Evolutionary conservation across 495 filamentous ascomycete genomes (phyloP).

Genomic region (Penicillium cinerascens): DNA sequence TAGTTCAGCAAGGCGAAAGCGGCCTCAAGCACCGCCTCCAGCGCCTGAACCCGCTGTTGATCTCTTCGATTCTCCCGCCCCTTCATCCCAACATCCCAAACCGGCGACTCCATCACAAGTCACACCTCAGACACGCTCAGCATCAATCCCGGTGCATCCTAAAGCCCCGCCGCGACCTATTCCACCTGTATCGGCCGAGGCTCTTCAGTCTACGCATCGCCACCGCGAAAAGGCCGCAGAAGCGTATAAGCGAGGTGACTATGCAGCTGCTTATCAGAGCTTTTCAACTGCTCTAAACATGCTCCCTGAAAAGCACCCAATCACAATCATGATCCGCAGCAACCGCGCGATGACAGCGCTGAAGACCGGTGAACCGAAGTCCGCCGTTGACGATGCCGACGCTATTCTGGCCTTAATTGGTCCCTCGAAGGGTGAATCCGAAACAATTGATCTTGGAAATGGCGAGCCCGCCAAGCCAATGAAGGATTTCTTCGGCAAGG

Average conservation of each 20-base stretch:
- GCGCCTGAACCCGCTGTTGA: slow-evolving; percentile 50
- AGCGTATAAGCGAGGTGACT: slow-evolving; percentile 93
- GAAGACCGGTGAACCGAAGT: slow-evolving; percentile 85
- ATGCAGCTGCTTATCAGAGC: slow-evolving; percentile 72
- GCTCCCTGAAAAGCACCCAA: slow-evolving; percentile 76
- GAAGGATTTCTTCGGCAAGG: slow-evolving; percentile 89
- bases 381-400: slow-evolving; percentile 79
- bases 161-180: slow-evolving; percentile 59
- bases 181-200: slow-evolving; percentile 62
- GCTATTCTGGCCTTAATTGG: slow-evolving; percentile 78
- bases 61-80: slow-evolving; percentile 51
- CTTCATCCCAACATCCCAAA: slow-evolving; percentile 26
- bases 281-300: slow-evolving; percentile 73
- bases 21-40: slow-evolving; percentile 47
- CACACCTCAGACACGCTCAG: slow-evolving; percentile 21
- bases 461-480: slow-evolving; percentile 74
- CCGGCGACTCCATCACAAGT: slow-evolving; percentile 30
- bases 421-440: slow-evolving; percentile 67
- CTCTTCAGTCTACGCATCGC: slow-evolving; percentile 67
- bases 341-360: slow-evolving; percentile 88
- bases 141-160: slow-evolving; percentile 42
- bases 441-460: slow-evolving; percentile 67
- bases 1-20: slow-evolving; percentile 80
- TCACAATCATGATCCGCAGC: slow-evolving; percentile 80
- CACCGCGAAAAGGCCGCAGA: slow-evolving; percentile 75